Evolutionary conservation across 2,329 filamentous ascomycete species (phyloP).

Genomic region (Colletotrichum lentis): DNA sequence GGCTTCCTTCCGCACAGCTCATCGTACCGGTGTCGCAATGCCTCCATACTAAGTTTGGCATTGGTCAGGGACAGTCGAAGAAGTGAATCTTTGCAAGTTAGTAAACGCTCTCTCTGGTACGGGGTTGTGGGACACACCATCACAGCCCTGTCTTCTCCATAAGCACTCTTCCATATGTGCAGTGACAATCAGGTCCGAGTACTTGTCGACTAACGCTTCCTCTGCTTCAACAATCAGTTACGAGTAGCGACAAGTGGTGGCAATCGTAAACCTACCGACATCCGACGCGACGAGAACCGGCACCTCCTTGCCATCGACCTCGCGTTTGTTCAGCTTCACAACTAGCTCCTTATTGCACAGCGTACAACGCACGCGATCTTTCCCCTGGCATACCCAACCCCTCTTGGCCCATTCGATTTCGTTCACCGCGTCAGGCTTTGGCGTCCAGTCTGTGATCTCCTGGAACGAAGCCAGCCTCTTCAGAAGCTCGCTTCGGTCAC

Average conservation of each 20-base stretch:
- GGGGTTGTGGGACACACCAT: conserved; percentile 61
- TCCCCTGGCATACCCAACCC: conserved; percentile 86
- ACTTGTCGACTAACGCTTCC: conserved; percentile 77
- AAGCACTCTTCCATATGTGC: conserved; percentile 84
- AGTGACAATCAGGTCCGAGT: conserved; percentile 74
- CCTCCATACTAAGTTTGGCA: conserved; percentile 64
- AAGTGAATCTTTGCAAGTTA: conserved; percentile 58
- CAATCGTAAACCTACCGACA: conserved; percentile 53
- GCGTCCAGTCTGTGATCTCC: conserved; percentile 91
- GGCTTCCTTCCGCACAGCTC: conserved; percentile 63
- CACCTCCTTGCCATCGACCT: conserved; percentile 63
- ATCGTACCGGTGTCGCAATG: conserved; percentile 70
- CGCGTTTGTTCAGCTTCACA: conserved; percentile 75
- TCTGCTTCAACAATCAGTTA: conserved; percentile 48
- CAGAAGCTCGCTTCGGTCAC: conserved; percentile 84
- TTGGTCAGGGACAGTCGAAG: conserved; percentile 71
- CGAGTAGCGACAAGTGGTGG: conserved; percentile 2
- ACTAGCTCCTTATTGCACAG: conserved; percentile 86
- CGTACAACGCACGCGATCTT: conserved; percentile 84
- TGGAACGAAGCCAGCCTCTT: conserved; percentile 85
- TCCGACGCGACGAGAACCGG: conserved; percentile 65
- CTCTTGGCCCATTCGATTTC: conserved; percentile 95
- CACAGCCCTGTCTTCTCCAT: conserved; percentile 88
- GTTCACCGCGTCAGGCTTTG: conserved; percentile 84
- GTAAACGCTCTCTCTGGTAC: neutral